Conservation (phyloP, 2,329 filamentous ascomycete species). For the Trichoderma sp. region DNA sequence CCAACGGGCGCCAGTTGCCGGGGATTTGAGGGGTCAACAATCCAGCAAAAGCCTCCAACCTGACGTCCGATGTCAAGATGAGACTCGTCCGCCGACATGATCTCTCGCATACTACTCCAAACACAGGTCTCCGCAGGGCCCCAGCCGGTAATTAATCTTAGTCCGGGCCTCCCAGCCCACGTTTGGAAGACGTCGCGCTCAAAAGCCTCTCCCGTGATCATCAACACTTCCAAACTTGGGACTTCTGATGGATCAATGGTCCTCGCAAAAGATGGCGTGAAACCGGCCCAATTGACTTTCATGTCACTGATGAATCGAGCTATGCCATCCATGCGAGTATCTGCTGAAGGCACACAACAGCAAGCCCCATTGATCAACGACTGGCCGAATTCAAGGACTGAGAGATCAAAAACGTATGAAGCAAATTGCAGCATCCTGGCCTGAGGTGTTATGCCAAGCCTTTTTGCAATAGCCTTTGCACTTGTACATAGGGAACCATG, state of each 20-base stretch:
- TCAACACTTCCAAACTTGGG: slow-evolving; percentile 25
- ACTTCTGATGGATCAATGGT: slow-evolving; percentile 28
- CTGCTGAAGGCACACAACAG: slow-evolving; percentile 30
- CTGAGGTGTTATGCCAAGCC: slow-evolving; percentile 11
- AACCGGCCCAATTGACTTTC: slow-evolving; percentile 5
- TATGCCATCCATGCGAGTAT: slow-evolving; percentile 21
- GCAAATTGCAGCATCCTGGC: slow-evolving; percentile 30
- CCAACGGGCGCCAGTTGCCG: slow-evolving; percentile 14
- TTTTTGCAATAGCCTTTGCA: slow-evolving; percentile 10
- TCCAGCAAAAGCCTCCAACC: slow-evolving; percentile 21
- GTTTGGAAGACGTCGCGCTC: slow-evolving; percentile 21
- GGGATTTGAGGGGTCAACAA: slow-evolving; percentile 19
- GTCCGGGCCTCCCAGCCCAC: slow-evolving; percentile 15
- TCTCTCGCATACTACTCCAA: slow-evolving; percentile 18
- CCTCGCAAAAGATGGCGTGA: slow-evolving; percentile 30
- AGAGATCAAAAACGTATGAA: slow-evolving; percentile 30
- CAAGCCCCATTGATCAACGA: slow-evolving; percentile 27
- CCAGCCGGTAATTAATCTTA: background rate
- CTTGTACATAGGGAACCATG: slow-evolving; percentile 28
- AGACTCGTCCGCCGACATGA: slow-evolving; percentile 2
- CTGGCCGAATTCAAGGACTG: slow-evolving; percentile 28
- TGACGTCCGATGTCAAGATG: slow-evolving; percentile 22
- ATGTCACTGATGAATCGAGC: slow-evolving; percentile 24
- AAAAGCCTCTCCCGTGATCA: slow-evolving; percentile 29
- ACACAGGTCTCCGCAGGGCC: background rate